phyloP scores from a whole-genome alignment of 164 flowering plant genomes.

The Umbellularia californica region DNA sequence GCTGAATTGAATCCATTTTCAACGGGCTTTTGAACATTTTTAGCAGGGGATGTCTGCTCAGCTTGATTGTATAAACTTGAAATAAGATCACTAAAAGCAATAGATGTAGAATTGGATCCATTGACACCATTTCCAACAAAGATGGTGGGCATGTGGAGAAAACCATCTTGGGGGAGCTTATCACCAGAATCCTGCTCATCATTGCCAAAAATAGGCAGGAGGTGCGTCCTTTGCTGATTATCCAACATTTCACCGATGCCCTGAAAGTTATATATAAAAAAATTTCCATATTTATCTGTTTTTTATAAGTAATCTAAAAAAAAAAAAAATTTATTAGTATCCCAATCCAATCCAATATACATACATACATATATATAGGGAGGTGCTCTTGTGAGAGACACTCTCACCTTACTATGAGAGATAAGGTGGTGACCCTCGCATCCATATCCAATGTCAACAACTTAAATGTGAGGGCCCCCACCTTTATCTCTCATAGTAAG shows the following conservation, averaged over 20 bases:
- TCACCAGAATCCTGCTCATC: slow-evolving; percentile 34
- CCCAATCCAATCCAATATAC: too few species aligned
- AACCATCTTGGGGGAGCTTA: slow-evolving; percentile 22
- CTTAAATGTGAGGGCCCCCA: too few species aligned
- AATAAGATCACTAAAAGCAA: slow-evolving; percentile 38
- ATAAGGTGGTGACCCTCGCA: too few species aligned
- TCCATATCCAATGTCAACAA: too few species aligned
- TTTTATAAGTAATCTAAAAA: too few species aligned
- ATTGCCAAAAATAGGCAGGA: slow-evolving; percentile 44
- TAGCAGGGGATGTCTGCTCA: slow-evolving; percentile 9
- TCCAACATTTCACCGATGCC: not conserved
- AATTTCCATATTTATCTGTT: not conserved
- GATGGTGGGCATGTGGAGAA: slow-evolving; percentile 15
- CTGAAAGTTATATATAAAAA: not conserved
- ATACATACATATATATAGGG: too few species aligned
- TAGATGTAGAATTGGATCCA: slow-evolving; percentile 15
- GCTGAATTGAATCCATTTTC: slow-evolving; percentile 24
- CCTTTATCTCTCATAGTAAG: too few species aligned
- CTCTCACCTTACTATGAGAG: too few species aligned
- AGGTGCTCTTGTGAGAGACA: too few species aligned
- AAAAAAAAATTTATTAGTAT: too few species aligned
- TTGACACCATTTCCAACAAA: slow-evolving; percentile 17
- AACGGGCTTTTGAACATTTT: slow-evolving; percentile 7
- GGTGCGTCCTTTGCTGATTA: slow-evolving; percentile 30
- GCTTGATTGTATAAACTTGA: slow-evolving; percentile 30